Evolutionary conservation across 2,329 filamentous ascomycete genomes (phyloP), one percentile per base, ranked within the genome.

Genomic region (Sarocladium kiliense): DNA sequence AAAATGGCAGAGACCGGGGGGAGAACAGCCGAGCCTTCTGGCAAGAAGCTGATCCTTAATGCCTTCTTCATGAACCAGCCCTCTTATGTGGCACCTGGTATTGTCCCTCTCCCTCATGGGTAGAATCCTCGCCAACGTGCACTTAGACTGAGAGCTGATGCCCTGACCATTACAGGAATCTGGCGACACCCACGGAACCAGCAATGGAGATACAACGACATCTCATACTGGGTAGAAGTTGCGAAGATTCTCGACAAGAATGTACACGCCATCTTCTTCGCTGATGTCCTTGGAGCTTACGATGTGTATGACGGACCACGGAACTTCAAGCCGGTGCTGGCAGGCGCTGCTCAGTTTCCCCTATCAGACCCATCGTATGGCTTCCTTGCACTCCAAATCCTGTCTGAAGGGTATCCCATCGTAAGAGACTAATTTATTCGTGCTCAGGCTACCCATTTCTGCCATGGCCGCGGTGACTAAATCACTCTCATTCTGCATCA

Each of bases 251-350:
- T 79, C 37, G 69, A 70, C 11, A 74, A 73, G 21, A 75, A 76
- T 30, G 78, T 79, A 58, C 76, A 78, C 57, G 75, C 71, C 11
- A 71, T 79, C 41, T 79, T 79, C 65, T 71, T 80, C 47, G 77
- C 77, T 3, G 77, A 79, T 57, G 72, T 77, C 2, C 66, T 78
- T 0, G 74, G 75, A 2, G 69, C 70, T 19, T 76, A 76, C 61
- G 74, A 59, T 36, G 55, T 61, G 11, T 60, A 61, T 53, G 54
- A 62, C n/a, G 61, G 57, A 1, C 55, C 56, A 7, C 36, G 56
- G 12, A 61, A 57, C 25, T 55, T 61, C 27, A 51, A 57, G 19
- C 54, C 55, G 11, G 59, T 53, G 3, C 66, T 75, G 23, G 66
- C 66, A 11, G 65, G 68, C 0, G 74, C 64, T 9, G 71, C 72